phyloP scores from a whole-genome alignment of 345 rosid species.

The Populus ilicifolia region DNA sequence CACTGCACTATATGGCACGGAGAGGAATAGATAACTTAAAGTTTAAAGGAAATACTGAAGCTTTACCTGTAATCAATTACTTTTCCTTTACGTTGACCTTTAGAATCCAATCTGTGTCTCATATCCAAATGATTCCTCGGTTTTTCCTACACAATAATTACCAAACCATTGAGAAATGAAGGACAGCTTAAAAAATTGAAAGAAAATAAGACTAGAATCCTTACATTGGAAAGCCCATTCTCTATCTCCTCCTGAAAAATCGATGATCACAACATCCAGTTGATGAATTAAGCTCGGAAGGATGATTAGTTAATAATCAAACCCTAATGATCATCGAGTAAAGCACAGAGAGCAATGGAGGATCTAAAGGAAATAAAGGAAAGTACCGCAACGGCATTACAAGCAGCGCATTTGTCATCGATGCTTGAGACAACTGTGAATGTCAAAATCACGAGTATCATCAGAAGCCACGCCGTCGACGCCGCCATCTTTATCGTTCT shows the following conservation, averaged over 20 bases:
- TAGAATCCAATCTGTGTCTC: constrained; percentile 83
- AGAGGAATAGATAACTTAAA: not conserved
- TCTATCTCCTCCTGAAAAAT: constrained; percentile 72
- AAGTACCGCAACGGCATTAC: constrained; percentile 82
- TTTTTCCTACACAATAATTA: constrained; percentile 46
- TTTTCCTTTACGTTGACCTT: constrained; percentile 90
- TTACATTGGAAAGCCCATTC: constrained; percentile 69
- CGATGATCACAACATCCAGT: not conserved
- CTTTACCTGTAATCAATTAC: constrained; percentile 81
- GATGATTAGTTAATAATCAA: not conserved
- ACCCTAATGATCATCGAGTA: too few species aligned
- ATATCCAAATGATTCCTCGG: constrained; percentile 92
- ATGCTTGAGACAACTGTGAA: constrained; percentile 22
- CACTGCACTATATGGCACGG: not conserved
- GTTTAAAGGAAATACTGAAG: constrained; percentile 3
- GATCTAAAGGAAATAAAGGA: not conserved
- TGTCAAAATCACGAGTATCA: constrained; percentile 29
- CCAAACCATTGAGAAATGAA: not conserved
- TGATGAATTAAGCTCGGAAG: not conserved
- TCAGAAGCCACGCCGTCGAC: constrained; percentile 23
- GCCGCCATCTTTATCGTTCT: constrained; percentile 20
- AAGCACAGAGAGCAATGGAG: not conserved
- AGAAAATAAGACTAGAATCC: constrained; percentile 4
- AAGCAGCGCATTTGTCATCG: constrained; percentile 81
- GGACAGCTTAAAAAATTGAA: not conserved